Evolutionary conservation across 805 yeast species (phyloP).

Genomic region (Tetrapisispora arboricola): DNA sequence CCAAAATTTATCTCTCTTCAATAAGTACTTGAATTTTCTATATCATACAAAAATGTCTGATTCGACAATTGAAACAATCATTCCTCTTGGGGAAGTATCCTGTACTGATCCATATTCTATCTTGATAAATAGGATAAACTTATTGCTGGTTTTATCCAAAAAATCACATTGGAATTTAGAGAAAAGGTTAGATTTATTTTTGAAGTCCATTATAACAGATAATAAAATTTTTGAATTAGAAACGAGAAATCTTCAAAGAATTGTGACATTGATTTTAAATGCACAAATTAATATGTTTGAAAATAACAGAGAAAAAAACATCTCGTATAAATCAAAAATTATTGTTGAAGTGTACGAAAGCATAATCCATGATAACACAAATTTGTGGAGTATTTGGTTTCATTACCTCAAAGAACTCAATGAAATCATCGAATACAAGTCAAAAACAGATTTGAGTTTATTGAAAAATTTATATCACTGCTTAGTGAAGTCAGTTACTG

Average conservation of each 20-base stretch:
- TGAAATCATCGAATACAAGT: conserved; percentile 3
- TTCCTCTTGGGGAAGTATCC: conserved; percentile 22
- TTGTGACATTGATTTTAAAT: background rate
- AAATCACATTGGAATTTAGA: conserved; percentile 16
- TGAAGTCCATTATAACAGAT: conserved; percentile 10
- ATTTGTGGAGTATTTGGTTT: conserved; percentile 7
- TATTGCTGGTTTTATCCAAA: conserved; percentile 17
- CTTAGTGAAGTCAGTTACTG: background rate
- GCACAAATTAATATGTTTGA: background rate
- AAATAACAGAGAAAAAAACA: conserved; percentile 5
- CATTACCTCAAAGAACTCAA: conserved; percentile 9
- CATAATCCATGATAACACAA: conserved; percentile 4
- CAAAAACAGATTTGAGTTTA: background rate
- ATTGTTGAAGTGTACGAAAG: conserved; percentile 4
- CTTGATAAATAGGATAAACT: conserved; percentile 22
- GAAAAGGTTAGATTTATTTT: conserved; percentile 15
- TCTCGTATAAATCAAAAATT: conserved; percentile 10
- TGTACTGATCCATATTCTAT: conserved; percentile 11
- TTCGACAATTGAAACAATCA: conserved; percentile 18
- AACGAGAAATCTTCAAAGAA: conserved; percentile 4
- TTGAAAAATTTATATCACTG: conserved; percentile 1
- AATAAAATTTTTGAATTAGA: conserved; percentile 8
- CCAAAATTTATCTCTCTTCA: conserved; percentile 12
- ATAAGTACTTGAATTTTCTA: conserved; percentile 16
- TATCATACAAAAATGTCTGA: conserved; percentile 6